phyloP scores from a whole-genome alignment of 805 yeast genomes.

The Metschnikowia kunwiensis region DNA sequence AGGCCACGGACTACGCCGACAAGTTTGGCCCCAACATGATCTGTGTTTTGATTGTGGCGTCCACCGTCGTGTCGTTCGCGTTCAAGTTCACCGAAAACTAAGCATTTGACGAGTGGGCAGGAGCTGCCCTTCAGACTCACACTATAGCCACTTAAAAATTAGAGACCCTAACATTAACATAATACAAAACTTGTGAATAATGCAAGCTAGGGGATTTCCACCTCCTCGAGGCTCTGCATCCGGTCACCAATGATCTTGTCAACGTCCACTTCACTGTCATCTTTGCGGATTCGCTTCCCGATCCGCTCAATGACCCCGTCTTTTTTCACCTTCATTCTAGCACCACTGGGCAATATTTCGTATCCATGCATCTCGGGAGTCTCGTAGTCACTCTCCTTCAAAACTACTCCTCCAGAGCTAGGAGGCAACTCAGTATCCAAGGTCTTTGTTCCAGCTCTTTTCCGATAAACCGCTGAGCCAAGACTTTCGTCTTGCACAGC shows the following conservation, averaged over 20 bases:
- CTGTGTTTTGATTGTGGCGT: constrained; percentile 68
- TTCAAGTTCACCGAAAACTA: constrained; percentile 43
- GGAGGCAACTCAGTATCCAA: constrained; percentile 51
- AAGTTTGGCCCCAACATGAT: constrained; percentile 81
- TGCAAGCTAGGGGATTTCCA: too few species aligned
- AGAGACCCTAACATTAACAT: too few species aligned
- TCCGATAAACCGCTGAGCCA: constrained; percentile 40
- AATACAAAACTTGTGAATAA: too few species aligned
- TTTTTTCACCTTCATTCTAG: constrained; percentile 45
- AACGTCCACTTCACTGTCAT: constrained; percentile 41
- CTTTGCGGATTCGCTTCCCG: constrained; percentile 38
- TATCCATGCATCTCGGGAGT: constrained; percentile 34
- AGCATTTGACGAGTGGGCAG: too few species aligned
- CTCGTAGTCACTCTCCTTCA: constrained; percentile 28
- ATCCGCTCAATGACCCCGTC: constrained; percentile 25
- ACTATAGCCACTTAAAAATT: too few species aligned
- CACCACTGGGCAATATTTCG: constrained; percentile 75
- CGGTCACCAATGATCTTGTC: constrained; percentile 55
- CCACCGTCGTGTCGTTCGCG: constrained; percentile 61
- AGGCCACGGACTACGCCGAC: constrained; percentile 83
- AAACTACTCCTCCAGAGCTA: constrained; percentile 35
- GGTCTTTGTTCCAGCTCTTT: constrained; percentile 48
- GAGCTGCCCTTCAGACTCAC: too few species aligned
- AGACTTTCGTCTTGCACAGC: constrained; percentile 14
- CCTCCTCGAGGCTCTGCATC: constrained; percentile 17